Conservation (phyloP, 768 basidiomycete genomes). For the Wakefieldia striispora region DNA sequence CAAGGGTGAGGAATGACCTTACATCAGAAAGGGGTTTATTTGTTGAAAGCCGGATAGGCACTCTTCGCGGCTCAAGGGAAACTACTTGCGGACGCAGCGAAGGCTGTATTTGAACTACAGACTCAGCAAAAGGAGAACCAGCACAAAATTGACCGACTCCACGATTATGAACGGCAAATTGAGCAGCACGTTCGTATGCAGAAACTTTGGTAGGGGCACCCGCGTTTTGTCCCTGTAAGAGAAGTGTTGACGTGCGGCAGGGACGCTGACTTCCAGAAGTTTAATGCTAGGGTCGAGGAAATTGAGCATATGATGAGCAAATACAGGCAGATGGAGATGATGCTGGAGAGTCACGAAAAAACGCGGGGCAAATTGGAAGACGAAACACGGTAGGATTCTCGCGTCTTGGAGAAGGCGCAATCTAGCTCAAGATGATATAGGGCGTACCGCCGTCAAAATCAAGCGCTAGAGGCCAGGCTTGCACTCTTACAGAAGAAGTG, state of each 20-base stretch:
- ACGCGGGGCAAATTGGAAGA: conserved; percentile 55
- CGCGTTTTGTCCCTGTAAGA: background rate
- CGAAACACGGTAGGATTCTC: conserved; percentile 48
- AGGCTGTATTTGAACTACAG: conserved; percentile 66
- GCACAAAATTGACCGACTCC: conserved; percentile 77
- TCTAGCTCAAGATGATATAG: conserved; percentile 32
- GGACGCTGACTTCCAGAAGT: conserved; percentile 72
- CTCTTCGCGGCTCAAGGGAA: conserved; percentile 67
- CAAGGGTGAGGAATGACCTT: conserved; percentile 42
- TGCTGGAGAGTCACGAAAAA: conserved; percentile 56
- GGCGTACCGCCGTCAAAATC: conserved; percentile 56
- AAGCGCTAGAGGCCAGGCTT: conserved; percentile 58
- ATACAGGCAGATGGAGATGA: conserved; percentile 65
- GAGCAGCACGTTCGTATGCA: conserved; percentile 77
- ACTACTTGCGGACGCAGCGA: conserved; percentile 64
- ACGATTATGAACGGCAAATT: conserved; percentile 86
- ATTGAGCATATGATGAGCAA: conserved; percentile 54
- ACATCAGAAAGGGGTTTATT: background rate
- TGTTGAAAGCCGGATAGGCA: conserved; percentile 39
- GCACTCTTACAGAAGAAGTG: conserved; percentile 43
- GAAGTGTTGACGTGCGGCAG: conserved; percentile 36
- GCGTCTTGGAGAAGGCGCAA: background rate
- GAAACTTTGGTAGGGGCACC: conserved; percentile 62
- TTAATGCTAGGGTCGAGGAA: conserved; percentile 61
- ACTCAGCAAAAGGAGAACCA: conserved; percentile 75